phyloP scores from a whole-genome alignment of 2,329 filamentous ascomycete species.

The Lachnellula suecica region DNA sequence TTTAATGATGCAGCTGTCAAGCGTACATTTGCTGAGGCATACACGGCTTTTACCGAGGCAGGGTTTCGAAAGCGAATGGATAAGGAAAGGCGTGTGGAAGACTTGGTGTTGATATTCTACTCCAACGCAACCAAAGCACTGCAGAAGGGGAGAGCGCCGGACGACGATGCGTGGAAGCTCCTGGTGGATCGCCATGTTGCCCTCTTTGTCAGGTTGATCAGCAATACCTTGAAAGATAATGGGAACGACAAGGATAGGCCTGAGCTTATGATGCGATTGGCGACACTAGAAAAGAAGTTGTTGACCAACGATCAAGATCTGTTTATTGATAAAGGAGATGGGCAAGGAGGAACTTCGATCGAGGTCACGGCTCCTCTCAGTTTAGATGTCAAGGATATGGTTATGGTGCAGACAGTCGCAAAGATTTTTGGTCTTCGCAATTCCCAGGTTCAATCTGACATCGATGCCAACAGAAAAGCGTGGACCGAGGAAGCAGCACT shows the following conservation, averaged over 20 bases:
- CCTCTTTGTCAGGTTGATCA: constrained; percentile 86
- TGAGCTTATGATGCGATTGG: constrained; percentile 77
- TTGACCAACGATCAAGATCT: constrained; percentile 93
- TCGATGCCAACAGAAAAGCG: constrained; percentile 73
- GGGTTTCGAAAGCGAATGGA: constrained; percentile 89
- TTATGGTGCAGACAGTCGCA: constrained; percentile 82
- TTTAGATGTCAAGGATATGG: constrained; percentile 97
- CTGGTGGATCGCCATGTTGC: constrained; percentile 94
- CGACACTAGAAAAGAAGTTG: constrained; percentile 87
- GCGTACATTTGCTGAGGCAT: constrained; percentile 89
- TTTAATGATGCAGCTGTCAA: constrained; percentile 91
- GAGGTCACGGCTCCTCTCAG: constrained; percentile 82
- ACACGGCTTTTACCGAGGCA: constrained; percentile 88
- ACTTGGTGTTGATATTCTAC: constrained; percentile 93
- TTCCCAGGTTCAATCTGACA: constrained; percentile 80
- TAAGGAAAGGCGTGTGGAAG: constrained; percentile 90
- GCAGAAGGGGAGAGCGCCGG: constrained; percentile 70
- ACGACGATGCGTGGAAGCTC: constrained; percentile 86
- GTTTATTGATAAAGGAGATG: constrained; percentile 58
- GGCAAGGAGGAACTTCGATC: constrained; percentile 62
- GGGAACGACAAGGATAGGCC: constrained; percentile 83
- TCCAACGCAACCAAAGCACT: constrained; percentile 91
- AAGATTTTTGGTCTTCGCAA: constrained; percentile 80
- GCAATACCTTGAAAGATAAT: constrained; percentile 75
- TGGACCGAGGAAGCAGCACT: constrained; percentile 95